Conservation (phyloP, 2,329 filamentous ascomycete genomes). For the Fusarium cyanostomum region DNA sequence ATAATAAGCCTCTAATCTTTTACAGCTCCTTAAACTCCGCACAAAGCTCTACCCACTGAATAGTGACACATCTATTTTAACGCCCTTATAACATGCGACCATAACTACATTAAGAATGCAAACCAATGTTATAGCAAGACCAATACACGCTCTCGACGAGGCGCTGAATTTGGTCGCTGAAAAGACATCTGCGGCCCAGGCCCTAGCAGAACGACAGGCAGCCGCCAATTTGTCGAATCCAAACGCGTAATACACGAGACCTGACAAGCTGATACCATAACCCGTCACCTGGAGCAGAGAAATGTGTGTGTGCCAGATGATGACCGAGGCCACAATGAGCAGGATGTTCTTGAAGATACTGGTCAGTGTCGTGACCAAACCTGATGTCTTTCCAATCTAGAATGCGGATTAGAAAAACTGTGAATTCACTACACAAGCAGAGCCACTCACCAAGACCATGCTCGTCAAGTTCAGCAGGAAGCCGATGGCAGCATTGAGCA, state of each 20-base stretch:
- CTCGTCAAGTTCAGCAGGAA: slow-evolving; percentile 9
- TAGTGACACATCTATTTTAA: neutral
- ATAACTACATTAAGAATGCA: neutral
- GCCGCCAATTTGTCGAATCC: neutral
- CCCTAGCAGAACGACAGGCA: neutral
- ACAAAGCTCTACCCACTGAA: neutral
- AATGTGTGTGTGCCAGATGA: slow-evolving; percentile 16
- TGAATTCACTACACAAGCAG: accelerated
- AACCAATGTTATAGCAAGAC: neutral
- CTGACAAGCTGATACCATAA: slow-evolving; percentile 1
- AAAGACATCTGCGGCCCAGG: neutral
- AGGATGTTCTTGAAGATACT: slow-evolving; percentile 19
- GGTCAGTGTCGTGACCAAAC: slow-evolving; percentile 1
- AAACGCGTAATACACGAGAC: neutral
- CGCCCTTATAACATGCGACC: neutral
- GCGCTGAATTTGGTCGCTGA: neutral
- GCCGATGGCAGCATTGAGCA: slow-evolving; percentile 17
- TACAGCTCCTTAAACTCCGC: too few species aligned
- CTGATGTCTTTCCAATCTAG: slow-evolving; percentile 19
- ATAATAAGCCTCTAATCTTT: too few species aligned
- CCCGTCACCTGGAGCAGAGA: neutral
- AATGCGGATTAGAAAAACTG: neutral
- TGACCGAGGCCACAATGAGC: neutral
- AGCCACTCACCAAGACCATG: slow-evolving; percentile 9
- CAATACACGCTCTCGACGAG: neutral